Conservation (phyloP, 2,329 filamentous ascomycete species). For the Talaromyces marneffei region DNA sequence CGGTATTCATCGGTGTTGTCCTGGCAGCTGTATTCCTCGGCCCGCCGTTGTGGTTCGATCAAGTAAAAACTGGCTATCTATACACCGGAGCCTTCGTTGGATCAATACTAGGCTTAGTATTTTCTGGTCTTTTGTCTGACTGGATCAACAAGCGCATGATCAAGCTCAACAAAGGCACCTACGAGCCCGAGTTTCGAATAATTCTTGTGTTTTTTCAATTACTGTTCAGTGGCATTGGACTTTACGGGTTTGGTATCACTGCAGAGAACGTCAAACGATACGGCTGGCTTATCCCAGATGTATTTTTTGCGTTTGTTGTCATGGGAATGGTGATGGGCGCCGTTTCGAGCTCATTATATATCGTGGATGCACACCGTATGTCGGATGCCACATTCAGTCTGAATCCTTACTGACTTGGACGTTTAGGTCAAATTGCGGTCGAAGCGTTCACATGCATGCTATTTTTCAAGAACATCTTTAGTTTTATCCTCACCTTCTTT, state of each 20-base stretch:
- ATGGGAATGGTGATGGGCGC: conserved; percentile 89
- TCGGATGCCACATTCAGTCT: conserved; percentile 20
- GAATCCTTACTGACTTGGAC: conserved; percentile 9
- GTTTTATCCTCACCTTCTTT: conserved; percentile 75
- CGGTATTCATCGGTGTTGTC: conserved; percentile 82
- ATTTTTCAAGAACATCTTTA: conserved; percentile 93
- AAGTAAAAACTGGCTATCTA: conserved; percentile 76
- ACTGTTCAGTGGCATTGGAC: conserved; percentile 67
- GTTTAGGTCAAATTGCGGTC: conserved; percentile 66
- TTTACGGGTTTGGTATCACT: conserved; percentile 80
- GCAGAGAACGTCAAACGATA: conserved; percentile 56
- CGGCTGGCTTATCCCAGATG: conserved; percentile 66
- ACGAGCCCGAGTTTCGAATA: conserved; percentile 88
- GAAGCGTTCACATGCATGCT: conserved; percentile 86
- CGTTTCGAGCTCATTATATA: conserved; percentile 77
- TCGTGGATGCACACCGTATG: conserved; percentile 86
- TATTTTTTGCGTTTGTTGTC: conserved; percentile 80
- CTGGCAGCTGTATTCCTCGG: conserved; percentile 76
- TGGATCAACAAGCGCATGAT: conserved; percentile 66
- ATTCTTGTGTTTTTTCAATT: conserved; percentile 77
- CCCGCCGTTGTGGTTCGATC: conserved; percentile 73
- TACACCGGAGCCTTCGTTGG: conserved; percentile 84
- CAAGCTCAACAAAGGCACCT: conserved; percentile 68
- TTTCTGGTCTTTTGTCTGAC: conserved; percentile 72
- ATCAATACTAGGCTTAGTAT: conserved; percentile 66